These are phyloP conservation scores for Podaxis sp. DNA, from an alignment of 768 basidiomycete species.

Conservation along the genomic window DNA sequence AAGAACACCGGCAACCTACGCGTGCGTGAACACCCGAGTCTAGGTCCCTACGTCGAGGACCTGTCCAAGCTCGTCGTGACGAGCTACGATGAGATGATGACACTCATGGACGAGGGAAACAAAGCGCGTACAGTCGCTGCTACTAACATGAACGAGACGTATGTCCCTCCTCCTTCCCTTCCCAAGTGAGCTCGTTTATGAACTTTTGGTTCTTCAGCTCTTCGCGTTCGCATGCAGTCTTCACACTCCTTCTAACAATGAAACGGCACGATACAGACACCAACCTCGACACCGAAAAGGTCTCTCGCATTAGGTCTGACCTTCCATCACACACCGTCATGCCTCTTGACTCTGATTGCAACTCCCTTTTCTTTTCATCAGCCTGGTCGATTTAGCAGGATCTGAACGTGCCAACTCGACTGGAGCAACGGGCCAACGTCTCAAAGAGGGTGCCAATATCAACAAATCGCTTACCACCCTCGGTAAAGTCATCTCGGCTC, in stretches of 20 bases:
- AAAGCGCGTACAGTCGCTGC: slow-evolving; percentile 98
- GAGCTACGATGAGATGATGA: slow-evolving; percentile 96
- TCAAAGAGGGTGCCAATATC: slow-evolving; percentile 98
- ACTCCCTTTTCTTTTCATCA: slow-evolving; percentile 21
- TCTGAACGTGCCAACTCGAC: slow-evolving; percentile 97
- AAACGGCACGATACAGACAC: slow-evolving; percentile 81
- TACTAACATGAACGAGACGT: slow-evolving; percentile 99
- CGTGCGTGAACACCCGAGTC: slow-evolving; percentile 94
- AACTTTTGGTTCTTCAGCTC: slow-evolving; percentile 44
- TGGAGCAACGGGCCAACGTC: slow-evolving; percentile 90
- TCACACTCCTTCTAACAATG: slow-evolving; percentile 92
- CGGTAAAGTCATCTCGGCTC: slow-evolving; percentile 93
- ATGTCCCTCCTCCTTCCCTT: slow-evolving; percentile 23
- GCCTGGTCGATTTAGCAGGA: slow-evolving; percentile 93
- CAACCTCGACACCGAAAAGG: slow-evolving; percentile 94
- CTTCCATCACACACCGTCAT: neutral
- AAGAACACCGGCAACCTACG: slow-evolving; percentile 95
- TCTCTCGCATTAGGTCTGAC: slow-evolving; percentile 88
- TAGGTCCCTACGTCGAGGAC: slow-evolving; percentile 99
- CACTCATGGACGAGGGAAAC: slow-evolving; percentile 99
- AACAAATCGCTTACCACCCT: slow-evolving; percentile 98
- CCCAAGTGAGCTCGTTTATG: slow-evolving; percentile 2
- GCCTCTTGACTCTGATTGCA: slow-evolving; percentile 1
- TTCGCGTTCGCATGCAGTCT: slow-evolving; percentile 96
- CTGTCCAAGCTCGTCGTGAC: slow-evolving; percentile 89